These are phyloP conservation scores for Plasmopara halstedii DNA, from an alignment of 352 stramenopile genomes.

Conservation along the genomic window DNA sequence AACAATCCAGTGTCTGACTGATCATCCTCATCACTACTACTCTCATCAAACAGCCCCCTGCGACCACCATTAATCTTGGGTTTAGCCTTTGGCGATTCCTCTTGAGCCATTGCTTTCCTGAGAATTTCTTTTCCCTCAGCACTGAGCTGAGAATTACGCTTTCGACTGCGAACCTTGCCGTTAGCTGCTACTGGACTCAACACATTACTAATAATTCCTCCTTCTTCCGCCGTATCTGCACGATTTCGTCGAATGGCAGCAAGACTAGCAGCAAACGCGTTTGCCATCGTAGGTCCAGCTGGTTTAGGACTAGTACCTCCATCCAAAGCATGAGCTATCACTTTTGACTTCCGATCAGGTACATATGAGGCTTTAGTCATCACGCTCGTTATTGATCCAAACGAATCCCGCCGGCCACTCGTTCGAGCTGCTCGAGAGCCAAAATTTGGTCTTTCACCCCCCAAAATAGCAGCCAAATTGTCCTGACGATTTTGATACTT, in stretches of 20 bases:
- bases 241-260: constrained; percentile 67
- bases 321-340: constrained; percentile 6
- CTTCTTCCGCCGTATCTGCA: constrained; percentile 52
- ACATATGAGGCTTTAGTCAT: constrained; percentile 15
- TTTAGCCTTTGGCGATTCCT: constrained; percentile 14
- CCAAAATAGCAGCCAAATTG: constrained; percentile 58
- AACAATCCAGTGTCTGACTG: constrained; percentile 48
- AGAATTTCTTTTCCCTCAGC: constrained; percentile 70
- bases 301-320: constrained; percentile 8
- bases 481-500: constrained; percentile 38
- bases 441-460: constrained; percentile 30
- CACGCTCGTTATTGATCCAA: constrained; percentile 36
- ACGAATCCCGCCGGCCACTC: constrained; percentile 37
- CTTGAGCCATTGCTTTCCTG: constrained; percentile 36
- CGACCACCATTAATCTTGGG: constrained; percentile 25
- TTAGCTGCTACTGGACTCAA: constrained; percentile 14
- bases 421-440: constrained; percentile 14
- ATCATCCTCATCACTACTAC: constrained; percentile 44
- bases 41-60: constrained; percentile 78
- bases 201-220: constrained; percentile 8
- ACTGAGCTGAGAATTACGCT: constrained; percentile 64
- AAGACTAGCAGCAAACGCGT: constrained; percentile 67
- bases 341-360: constrained; percentile 19
- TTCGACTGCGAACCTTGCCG: constrained; percentile 37
- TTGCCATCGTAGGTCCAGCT: constrained; percentile 34